phyloP scores from a whole-genome alignment of 176 grass and related monocot species.

The Oryza rufipogon region DNA sequence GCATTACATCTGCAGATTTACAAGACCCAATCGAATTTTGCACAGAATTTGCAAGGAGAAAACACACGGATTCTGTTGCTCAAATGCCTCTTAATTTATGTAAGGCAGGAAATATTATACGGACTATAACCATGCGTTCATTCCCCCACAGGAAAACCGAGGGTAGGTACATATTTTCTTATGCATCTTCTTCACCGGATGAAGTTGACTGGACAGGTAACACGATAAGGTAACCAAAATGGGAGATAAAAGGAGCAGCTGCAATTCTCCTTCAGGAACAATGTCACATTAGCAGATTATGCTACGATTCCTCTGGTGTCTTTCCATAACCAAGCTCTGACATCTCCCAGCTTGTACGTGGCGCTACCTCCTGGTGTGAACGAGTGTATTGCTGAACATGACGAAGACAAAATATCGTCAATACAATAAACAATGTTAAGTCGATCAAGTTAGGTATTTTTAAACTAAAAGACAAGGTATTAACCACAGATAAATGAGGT shows the following conservation, averaged over 20 bases:
- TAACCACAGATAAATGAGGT: neutral
- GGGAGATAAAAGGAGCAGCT: constrained; percentile 2
- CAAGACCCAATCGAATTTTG: neutral
- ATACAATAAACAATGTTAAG: constrained; percentile 16
- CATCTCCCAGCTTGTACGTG: constrained; percentile 81
- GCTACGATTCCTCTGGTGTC: constrained; percentile 40
- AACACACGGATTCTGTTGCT: neutral
- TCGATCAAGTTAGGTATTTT: neutral
- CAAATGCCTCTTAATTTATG: neutral
- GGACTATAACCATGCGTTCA: neutral
- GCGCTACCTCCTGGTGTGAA: constrained; percentile 74
- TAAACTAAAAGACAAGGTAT: neutral
- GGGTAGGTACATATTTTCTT: constrained; percentile 22
- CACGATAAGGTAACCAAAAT: constrained; percentile 8
- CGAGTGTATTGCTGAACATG: constrained; percentile 73
- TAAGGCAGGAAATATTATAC: neutral
- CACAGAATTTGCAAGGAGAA: neutral
- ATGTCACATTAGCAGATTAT: constrained; percentile 36
- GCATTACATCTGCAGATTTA: neutral
- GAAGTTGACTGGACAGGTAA: constrained; percentile 17
- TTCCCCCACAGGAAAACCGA: neutral
- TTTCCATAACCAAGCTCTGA: constrained; percentile 66
- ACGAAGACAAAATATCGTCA: constrained; percentile 9
- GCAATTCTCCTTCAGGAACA: constrained; percentile 14
- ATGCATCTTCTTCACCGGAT: constrained; percentile 26